Evolutionary conservation across 768 basidiomycete genomes (phyloP).

Genomic region (Pisolithus albus): DNA sequence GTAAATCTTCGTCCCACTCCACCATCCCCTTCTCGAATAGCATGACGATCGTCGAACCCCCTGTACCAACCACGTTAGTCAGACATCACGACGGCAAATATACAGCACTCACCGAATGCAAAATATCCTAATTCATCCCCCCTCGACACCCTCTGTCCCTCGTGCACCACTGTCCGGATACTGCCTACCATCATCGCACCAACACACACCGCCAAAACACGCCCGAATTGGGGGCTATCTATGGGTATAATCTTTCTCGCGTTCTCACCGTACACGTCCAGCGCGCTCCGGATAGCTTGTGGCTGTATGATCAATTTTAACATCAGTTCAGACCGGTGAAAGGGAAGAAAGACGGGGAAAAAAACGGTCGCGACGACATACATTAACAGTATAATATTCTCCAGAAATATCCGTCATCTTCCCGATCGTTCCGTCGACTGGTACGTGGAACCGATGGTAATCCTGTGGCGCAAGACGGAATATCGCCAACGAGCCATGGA

Average conservation of each 20-base stretch:
- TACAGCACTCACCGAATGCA: conserved; percentile 68
- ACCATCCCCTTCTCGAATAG: conserved; percentile 82
- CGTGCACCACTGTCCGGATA: conserved; percentile 79
- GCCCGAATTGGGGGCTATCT: conserved; percentile 81
- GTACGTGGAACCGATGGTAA: conserved; percentile 90
- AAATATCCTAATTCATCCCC: conserved; percentile 94
- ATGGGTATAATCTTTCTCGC: conserved; percentile 89
- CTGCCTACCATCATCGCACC: conserved; percentile 96
- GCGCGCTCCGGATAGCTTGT: conserved; percentile 83
- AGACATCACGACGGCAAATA: conserved; percentile 2
- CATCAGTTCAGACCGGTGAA: background rate
- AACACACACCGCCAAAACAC: conserved; percentile 86
- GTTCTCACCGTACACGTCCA: conserved; percentile 96
- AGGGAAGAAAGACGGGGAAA: no score
- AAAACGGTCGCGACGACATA: conserved; percentile 27
- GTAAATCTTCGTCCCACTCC: conserved; percentile 87
- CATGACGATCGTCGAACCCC: conserved; percentile 88
- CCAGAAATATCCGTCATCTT: conserved; percentile 77
- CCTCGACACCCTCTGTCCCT: conserved; percentile 72
- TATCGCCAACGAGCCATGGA: conserved; percentile 79
- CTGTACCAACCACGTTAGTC: conserved; percentile 28
- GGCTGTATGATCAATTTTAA: conserved; percentile 41
- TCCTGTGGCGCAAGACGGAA: conserved; percentile 93
- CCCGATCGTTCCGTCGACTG: conserved; percentile 81
- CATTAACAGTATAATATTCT: conserved; percentile 96